These are phyloP conservation scores for Alternaria consortialis DNA, from an alignment of 2,329 filamentous ascomycete species.

Conservation along the genomic window DNA sequence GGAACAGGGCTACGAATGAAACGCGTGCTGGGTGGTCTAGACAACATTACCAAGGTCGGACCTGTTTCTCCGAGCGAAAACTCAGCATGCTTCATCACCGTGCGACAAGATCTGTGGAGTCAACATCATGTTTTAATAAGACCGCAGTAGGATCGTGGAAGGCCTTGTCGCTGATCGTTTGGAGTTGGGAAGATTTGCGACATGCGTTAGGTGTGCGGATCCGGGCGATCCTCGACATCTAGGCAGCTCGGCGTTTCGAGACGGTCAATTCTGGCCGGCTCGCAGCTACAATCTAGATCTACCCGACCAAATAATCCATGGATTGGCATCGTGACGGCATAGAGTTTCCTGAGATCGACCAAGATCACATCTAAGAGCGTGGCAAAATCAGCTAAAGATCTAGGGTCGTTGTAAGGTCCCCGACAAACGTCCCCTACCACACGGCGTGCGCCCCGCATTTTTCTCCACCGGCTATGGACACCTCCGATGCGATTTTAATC, in stretches of 20 bases:
- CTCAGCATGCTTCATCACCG: not conserved
- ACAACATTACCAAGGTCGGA: not conserved
- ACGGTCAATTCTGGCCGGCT: not conserved
- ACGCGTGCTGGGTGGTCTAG: constrained; percentile 2
- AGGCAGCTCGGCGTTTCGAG: not conserved
- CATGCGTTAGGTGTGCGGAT: not conserved
- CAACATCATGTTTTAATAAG: not conserved
- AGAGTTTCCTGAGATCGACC: not conserved
- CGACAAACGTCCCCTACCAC: not conserved
- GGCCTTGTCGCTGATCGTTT: not conserved
- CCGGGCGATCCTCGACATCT: not conserved
- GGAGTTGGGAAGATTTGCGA: not conserved
- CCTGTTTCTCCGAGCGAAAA: not conserved
- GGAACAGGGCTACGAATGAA: constrained; percentile 15
- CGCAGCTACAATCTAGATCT: not conserved
- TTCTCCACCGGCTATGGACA: not conserved
- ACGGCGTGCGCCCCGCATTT: not conserved
- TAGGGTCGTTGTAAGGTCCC: not conserved
- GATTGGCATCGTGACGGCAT: not conserved
- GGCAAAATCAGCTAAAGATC: not conserved
- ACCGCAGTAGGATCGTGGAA: not conserved
- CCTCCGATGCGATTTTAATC: not conserved
- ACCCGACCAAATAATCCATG: not conserved
- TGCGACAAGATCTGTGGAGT: not conserved
- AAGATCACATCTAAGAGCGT: not conserved